Base-by-base conservation (phyloP, 352 stramenopile genomes). In the Pythium aphanidermatum region DNA sequence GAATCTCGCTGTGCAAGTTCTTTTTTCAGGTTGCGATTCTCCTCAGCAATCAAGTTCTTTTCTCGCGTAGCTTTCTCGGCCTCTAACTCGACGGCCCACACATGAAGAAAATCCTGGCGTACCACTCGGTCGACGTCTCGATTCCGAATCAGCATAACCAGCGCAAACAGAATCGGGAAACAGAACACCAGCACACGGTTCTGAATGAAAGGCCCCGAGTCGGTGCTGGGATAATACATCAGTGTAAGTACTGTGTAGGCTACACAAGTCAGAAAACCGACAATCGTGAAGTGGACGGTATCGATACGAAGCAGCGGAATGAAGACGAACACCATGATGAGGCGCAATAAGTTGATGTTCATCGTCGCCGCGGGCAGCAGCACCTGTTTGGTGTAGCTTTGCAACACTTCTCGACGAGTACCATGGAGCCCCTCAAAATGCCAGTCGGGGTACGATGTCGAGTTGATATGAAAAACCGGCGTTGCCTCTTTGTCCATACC, bases 11-110 rank as follows among this genome's bases (percentile, higher is more conserved):
- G 69, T 1, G 74, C 74, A 5, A 92, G 62, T 46, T 86, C 75
- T 39, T 82, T 71, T 32, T 92, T 92, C 21, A 92, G 51, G 12
- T 70, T 86, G 32, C 71, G 71, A 41, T 92, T 92, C 57, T 89
- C 80, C 35, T 89, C 75, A 3, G 74, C 72, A n/a, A 92, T 88
- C 10, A 88, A 35, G 28, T 89, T 83, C 33, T 89, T 92, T 41
- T 92, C 70, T 2, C 68, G 61, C 14, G 65, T 83, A 5, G 74
- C 68, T 30, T 84, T 86, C 40, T 85, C 70, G 2, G 79, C 80
- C 24, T 88, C 68, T 11, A 86, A 45, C 35, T 92, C 76, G 5
- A 88, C 80, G 1, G 75, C 70, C 68, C 76, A 85, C 9, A 87
- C 77, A 32, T 89, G 78, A 5, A 92, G 38, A 55, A 88, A 92